Conservation (phyloP, 2,329 filamentous ascomycete genomes). For the Cladosporium sp. region DNA sequence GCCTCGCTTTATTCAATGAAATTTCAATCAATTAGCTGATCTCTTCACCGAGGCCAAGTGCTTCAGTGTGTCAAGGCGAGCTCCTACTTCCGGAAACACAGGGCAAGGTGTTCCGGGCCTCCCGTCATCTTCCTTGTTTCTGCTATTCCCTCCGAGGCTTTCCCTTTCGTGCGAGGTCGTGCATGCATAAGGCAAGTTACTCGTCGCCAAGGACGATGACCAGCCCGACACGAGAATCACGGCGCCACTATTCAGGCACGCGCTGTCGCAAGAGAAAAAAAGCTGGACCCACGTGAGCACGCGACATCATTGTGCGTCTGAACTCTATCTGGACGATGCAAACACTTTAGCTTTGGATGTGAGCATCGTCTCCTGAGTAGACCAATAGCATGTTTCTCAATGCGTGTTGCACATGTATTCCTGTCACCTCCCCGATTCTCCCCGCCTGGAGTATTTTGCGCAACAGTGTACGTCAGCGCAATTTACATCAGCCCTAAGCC, state of each 20-base stretch:
- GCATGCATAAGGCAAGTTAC: neutral
- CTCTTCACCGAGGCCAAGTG: neutral
- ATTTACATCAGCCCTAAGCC: constrained; percentile 6
- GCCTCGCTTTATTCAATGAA: neutral
- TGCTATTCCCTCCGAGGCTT: neutral
- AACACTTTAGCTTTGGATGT: neutral
- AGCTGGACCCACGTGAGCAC: neutral
- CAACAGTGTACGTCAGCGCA: neutral
- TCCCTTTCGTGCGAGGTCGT: neutral
- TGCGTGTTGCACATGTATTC: neutral
- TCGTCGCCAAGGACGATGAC: neutral
- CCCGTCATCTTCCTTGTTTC: neutral
- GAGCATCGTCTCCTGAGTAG: no score
- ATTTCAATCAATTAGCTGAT: constrained; percentile 1
- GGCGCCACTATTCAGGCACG: neutral
- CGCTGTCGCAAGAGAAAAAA: neutral
- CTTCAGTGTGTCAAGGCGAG: neutral
- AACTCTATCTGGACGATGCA: neutral
- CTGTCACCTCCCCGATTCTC: neutral
- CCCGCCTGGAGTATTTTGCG: neutral
- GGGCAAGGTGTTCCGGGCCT: neutral
- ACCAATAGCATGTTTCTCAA: neutral
- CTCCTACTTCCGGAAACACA: neutral
- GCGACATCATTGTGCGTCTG: neutral
- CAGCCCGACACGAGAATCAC: neutral